These are phyloP conservation scores for Thelonectria discophora DNA, from an alignment of 2,329 filamentous ascomycete genomes.

Conservation along the genomic window DNA sequence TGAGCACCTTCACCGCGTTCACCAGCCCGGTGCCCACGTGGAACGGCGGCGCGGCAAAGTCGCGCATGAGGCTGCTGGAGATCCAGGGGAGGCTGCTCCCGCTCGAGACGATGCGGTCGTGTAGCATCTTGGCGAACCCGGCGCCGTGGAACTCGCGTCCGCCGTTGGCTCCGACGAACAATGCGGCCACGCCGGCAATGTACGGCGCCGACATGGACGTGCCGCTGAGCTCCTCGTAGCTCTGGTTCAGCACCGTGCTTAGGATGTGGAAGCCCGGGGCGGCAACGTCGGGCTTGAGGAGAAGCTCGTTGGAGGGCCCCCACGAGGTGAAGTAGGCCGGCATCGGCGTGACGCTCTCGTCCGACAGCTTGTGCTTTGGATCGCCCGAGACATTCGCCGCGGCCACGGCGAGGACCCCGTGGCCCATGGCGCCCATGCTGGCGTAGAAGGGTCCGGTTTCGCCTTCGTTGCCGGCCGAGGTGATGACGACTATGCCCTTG, in stretches of 20 bases:
- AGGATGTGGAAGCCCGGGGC: conserved; percentile 60
- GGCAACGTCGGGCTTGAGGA: conserved; percentile 60
- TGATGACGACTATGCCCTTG: conserved; percentile 58
- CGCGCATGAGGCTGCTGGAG: conserved; percentile 32
- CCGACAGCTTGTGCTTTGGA: conserved; percentile 45
- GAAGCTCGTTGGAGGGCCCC: conserved; percentile 61
- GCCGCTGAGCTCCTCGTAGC: conserved; percentile 58
- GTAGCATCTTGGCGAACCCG: conserved; percentile 45
- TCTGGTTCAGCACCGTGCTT: conserved; percentile 56
- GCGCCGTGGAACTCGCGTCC: conserved; percentile 51
- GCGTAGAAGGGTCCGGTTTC: conserved; percentile 57
- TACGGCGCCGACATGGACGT: conserved; percentile 67
- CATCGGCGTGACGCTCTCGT: conserved; percentile 43
- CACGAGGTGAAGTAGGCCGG: conserved; percentile 59
- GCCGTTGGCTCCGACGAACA: conserved; percentile 55
- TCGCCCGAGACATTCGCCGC: conserved; percentile 55
- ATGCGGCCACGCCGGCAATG: conserved; percentile 59
- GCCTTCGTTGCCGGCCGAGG: conserved; percentile 63
- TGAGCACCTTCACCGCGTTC: conserved; percentile 56
- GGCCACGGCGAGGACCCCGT: conserved; percentile 48
- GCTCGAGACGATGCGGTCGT: conserved; percentile 48
- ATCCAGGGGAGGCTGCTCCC: conserved; percentile 46
- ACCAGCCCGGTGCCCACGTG: conserved; percentile 59
- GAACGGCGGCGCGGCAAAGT: conserved; percentile 46
- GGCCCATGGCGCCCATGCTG: conserved; percentile 46